These are phyloP conservation scores for Alternaria sp. DNA, from an alignment of 2,329 filamentous ascomycete species.

Conservation along the genomic window DNA sequence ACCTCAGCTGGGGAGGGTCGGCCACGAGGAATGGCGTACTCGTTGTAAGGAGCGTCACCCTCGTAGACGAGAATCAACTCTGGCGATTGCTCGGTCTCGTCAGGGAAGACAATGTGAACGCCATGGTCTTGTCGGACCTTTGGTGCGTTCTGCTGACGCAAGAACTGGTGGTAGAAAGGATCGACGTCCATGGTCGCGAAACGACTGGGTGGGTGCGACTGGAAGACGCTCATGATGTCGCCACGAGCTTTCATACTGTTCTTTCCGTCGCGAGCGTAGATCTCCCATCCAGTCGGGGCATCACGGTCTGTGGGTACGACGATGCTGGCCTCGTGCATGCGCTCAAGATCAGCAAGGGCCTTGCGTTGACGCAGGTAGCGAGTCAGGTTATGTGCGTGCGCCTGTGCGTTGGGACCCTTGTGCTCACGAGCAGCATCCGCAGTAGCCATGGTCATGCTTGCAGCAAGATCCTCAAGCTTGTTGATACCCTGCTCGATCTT, in stretches of 20 bases:
- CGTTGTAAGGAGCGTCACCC: conserved; percentile 61
- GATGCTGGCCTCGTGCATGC: conserved; percentile 82
- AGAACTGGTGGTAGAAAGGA: conserved; percentile 78
- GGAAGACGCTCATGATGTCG: conserved; percentile 76
- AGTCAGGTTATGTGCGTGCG: conserved; percentile 84
- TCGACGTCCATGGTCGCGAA: conserved; percentile 73
- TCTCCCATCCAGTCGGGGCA: conserved; percentile 79
- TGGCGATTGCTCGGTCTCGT: conserved; percentile 62
- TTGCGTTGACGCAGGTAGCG: conserved; percentile 84
- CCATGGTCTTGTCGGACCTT: conserved; percentile 72
- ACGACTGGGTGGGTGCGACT: conserved; percentile 74
- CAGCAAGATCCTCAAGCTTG: conserved; percentile 85
- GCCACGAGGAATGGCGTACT: conserved; percentile 63
- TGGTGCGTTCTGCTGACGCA: conserved; percentile 68
- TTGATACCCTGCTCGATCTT: conserved; percentile 78
- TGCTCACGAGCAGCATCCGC: conserved; percentile 85
- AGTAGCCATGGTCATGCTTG: conserved; percentile 82
- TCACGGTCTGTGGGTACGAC: conserved; percentile 75
- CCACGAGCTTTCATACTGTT: conserved; percentile 77
- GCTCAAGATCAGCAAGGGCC: conserved; percentile 83
- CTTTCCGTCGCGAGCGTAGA: conserved; percentile 86
- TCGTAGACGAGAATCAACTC: conserved; percentile 78
- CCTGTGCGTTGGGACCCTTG: conserved; percentile 73
- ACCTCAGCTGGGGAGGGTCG: conserved; percentile 63
- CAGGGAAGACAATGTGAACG: conserved; percentile 76